Percentiles rank a stretch among this genome's conserved stretches.
Evolutionary conservation across 257 asterid genomes (phyloP).

Genomic region (Avicennia marina): DNA sequence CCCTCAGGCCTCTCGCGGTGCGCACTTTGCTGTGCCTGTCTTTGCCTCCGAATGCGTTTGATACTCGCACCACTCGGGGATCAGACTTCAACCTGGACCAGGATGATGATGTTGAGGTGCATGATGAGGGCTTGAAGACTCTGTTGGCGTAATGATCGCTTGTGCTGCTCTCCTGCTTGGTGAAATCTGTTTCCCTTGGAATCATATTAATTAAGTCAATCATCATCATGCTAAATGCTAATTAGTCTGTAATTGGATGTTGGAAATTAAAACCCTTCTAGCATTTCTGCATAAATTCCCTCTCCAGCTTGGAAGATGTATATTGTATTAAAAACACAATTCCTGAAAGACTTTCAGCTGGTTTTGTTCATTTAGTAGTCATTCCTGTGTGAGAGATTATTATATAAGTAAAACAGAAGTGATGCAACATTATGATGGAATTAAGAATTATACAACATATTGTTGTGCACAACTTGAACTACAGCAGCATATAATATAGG

Average conservation of each 20-base stretch:
- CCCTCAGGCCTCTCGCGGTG: constrained; percentile 68
- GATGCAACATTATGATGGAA: background rate
- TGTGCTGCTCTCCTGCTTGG: constrained; percentile 31
- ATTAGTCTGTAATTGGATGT: background rate
- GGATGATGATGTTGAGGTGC: constrained; percentile 30
- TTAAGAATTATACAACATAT: background rate
- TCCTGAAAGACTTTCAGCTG: constrained; percentile 1
- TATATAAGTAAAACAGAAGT: background rate
- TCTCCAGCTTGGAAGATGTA: constrained; percentile 3
- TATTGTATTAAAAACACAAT: background rate
- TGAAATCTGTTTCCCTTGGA: constrained; percentile 32
- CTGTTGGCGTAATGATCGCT: constrained; percentile 2
- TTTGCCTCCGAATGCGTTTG: constrained; percentile 76
- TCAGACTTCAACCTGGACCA: constrained; percentile 74
- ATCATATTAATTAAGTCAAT: constrained; percentile 38
- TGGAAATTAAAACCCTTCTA: constrained; percentile 5
- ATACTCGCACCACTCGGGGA: constrained; percentile 72
- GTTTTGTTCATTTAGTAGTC: background rate
- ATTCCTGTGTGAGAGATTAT: background rate
- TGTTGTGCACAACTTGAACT: background rate
- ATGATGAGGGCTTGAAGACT: constrained; percentile 23
- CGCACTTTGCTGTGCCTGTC: constrained; percentile 88
- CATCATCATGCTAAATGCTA: constrained; percentile 14
- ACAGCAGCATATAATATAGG: background rate
- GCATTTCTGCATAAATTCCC: constrained; percentile 1